Base-by-base conservation (phyloP, 192 early-diverging fungal species). In the Coemansia nantahalensis region DNA sequence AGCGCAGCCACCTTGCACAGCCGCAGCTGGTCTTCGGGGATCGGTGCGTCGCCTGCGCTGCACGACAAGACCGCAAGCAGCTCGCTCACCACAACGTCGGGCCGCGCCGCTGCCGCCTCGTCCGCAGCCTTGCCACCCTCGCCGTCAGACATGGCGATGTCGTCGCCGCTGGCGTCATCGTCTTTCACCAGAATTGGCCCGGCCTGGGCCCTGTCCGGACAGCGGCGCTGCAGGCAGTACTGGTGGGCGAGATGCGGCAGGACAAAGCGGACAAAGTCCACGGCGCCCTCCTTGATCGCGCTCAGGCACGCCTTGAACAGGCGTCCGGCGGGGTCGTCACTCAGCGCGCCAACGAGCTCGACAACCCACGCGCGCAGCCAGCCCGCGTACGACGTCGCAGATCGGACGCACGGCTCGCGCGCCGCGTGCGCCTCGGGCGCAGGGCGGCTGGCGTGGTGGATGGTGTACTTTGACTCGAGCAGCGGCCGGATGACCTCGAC, bases 401-500 rank as follows among this genome's bases (percentile, higher is more conserved):
- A 45, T 12, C 15, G n/a, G 33, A 78, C 53, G 5, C 68, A 71
- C 12, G 68, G 34, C 7, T 17, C 49, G 9, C 47, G 48, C 18
- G 16, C 50, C 12, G 18, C 17, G 9, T 18, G 37, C 15, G 21
- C 40, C 4, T 22, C 51, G 2, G 43, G 28, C 8, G 35, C 17
- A 2, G 40, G 38, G 17, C 59, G 54, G 23, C 23, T 45, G 12
- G 68, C 41, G 5, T 47, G 41, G 52, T 71, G 62, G 51, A 71
- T 63, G 8, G 68, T 66, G 39, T 78, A 78, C 26, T 78, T 66
- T 17, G 75, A 71, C 32, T 62, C 56, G 16, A 78, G 31, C 21
- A 78, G 52, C 17, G 75, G 75, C 36, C 26, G 39, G 31, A 71
- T 58, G 1, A 57, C 41, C 41, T 56, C 45, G 1, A 45, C 43